Percentiles rank a stretch among this genome's conserved stretches.
Conservation (phyloP, 768 basidiomycete genomes). For the Rossbeevera mucosa region DNA sequence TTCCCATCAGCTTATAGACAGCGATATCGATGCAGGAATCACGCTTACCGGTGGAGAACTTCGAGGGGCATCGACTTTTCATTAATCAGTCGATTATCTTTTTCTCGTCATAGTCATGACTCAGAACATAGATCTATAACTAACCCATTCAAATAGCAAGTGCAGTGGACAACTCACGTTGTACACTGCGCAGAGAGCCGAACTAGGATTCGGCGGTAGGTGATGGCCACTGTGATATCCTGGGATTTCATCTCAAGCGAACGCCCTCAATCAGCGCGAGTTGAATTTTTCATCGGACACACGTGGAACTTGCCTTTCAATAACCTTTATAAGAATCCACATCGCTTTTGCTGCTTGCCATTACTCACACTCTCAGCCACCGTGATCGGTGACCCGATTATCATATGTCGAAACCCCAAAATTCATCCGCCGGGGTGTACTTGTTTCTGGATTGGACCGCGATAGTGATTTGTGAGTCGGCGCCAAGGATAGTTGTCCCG, state of each 20-base stretch:
- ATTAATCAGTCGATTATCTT: background rate
- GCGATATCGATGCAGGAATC: background rate
- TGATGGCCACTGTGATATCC: background rate
- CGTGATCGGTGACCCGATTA: slow-evolving; percentile 13
- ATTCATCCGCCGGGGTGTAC: slow-evolving; percentile 42
- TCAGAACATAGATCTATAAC: background rate
- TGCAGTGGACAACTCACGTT: background rate
- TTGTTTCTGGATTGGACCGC: slow-evolving; percentile 50
- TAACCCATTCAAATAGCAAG: background rate
- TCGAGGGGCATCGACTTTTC: background rate
- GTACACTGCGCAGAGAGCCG: background rate
- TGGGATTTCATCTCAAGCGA: background rate
- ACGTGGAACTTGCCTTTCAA: background rate
- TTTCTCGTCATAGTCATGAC: background rate
- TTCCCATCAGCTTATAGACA: background rate
- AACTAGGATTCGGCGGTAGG: background rate
- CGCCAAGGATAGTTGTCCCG: background rate
- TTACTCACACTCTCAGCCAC: background rate
- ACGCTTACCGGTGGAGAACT: background rate
- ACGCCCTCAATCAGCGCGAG: background rate
- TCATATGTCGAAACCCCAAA: slow-evolving; percentile 48
- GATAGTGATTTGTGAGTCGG: slow-evolving; percentile 12
- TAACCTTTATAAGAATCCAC: slow-evolving; percentile 3
- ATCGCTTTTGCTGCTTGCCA: slow-evolving; percentile 15
- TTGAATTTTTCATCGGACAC: background rate